phyloP scores from a whole-genome alignment of 169 alveolate genomes.

The Plasmodium gallinaceum region DNA sequence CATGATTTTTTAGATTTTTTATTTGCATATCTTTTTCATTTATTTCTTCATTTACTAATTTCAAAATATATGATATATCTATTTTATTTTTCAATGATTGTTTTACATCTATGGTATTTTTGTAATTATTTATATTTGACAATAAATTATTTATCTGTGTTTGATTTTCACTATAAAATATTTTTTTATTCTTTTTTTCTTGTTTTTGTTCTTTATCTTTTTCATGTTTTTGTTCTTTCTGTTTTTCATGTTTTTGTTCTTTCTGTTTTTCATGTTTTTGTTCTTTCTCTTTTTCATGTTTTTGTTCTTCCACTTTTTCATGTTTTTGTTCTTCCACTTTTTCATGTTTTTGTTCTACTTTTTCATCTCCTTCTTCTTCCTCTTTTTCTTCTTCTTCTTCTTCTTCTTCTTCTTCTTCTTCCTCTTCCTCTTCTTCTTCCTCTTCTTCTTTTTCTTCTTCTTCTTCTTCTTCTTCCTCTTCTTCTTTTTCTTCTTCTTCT shows the following conservation, averaged over 20 bases:
- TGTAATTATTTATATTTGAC: too few species aligned
- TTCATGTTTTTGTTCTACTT: neutral
- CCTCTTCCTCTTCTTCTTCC: neutral
- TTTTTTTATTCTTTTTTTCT: neutral
- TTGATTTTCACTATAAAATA: too few species aligned
- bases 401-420: neutral
- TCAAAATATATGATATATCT: neutral
- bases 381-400: neutral
- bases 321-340: neutral
- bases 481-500: neutral
- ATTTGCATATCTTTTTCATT: slow-evolving; percentile 36
- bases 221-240: neutral
- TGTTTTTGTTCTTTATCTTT: neutral
- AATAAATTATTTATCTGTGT: too few species aligned
- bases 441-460: neutral
- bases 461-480: neutral
- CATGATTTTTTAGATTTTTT: neutral
- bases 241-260: neutral
- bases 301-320: neutral
- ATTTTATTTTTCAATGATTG: neutral
- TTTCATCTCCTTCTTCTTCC: neutral
- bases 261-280: neutral
- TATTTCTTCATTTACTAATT: slow-evolving; percentile 6
- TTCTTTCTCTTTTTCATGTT: neutral
- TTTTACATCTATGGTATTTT: neutral